Base-by-base conservation (phyloP, 208 protist genomes). In the Vickermania spadyakhi region DNA sequence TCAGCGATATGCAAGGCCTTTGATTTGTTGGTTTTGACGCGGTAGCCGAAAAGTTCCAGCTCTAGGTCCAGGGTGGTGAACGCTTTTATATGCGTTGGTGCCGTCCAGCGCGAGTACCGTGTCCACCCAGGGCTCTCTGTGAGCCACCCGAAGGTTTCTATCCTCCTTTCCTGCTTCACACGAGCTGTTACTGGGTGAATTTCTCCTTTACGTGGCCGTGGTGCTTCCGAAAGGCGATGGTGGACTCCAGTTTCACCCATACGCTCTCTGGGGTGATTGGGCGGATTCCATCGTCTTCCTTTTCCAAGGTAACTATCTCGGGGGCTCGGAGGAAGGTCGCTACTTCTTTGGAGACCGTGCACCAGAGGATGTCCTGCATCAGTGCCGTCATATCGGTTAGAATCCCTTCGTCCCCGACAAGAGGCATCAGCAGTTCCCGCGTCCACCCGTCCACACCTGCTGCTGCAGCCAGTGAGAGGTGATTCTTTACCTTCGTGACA, bases 231-330 rank as follows among this genome's bases (percentile, higher is more conserved):
- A 77, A 25, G 1, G 66, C 71, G 28, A 72, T 3, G 56, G 57
- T 60, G 14, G 61, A 65, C 2, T 60, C 56, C n/a, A 73, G 13
- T 22, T 72, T 77, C 11, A 68, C 7, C 57, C 62, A 73, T 11
- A 65, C 62, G 0, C 50, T 61, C 66, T 77, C 66, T 13, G 71
- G 66, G 54, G 66, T 71, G 64, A 77, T 77, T 0, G 71, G 71
- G 0, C 67, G 66, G 7, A 72, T 50, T 42, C 69, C 68, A 5
- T 42, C 62, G 13, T 59, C 50, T 3, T 54, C 30, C 56, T 73
- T 73, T 42, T 30, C 18, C 25, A 77, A 63, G 2, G 64, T 60
- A 57, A 62, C 52, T 3, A 77, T 14, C 0, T 36, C 31, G 11
- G 66, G 61, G 11, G 71, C 66, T 13, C 66, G 60, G 1, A 77